Percentiles rank a stretch among this genome's conserved stretches.
phyloP scores from a whole-genome alignment of 768 basidiomycete genomes.

The Cyclocybe cylindracea region DNA sequence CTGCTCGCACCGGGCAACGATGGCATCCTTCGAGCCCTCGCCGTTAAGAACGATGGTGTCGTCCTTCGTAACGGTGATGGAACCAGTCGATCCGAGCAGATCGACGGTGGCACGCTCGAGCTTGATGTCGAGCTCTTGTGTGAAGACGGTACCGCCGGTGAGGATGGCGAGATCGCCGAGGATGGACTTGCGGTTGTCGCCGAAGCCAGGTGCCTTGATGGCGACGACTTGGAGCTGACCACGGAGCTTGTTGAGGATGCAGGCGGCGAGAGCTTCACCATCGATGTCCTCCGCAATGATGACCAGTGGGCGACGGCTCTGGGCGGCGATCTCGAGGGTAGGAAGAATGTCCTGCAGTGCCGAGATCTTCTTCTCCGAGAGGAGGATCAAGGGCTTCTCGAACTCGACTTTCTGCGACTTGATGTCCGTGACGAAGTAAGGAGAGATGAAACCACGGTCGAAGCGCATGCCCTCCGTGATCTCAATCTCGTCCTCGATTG shows the following conservation, averaged over 20 bases:
- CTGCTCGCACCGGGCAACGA: slow-evolving; percentile 94
- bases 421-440: slow-evolving; percentile 97
- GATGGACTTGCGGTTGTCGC: slow-evolving; percentile 98
- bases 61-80: slow-evolving; percentile 95
- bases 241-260: slow-evolving; percentile 98
- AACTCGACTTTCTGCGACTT: slow-evolving; percentile 93
- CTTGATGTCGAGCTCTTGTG: slow-evolving; percentile 95
- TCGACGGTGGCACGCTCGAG: slow-evolving; percentile 88
- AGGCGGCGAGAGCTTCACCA: slow-evolving; percentile 96
- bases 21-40: slow-evolving; percentile 85
- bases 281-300: slow-evolving; percentile 99
- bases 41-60: slow-evolving; percentile 97
- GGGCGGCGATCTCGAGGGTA: slow-evolving; percentile 78
- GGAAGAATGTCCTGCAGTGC: slow-evolving; percentile 94
- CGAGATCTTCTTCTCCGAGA: slow-evolving; percentile 98
- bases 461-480: slow-evolving; percentile 99
- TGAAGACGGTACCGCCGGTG: slow-evolving; percentile 97
- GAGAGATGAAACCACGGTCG: slow-evolving; percentile 95
- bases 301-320: slow-evolving; percentile 84
- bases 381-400: slow-evolving; percentile 92
- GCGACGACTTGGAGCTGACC: slow-evolving; percentile 94
- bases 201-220: slow-evolving; percentile 97
- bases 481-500: slow-evolving; percentile 97
- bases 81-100: slow-evolving; percentile 88
- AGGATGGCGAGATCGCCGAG: slow-evolving; percentile 97